Percentiles rank a stretch among this genome's conserved stretches.
Evolutionary conservation across 495 filamentous ascomycete species (phyloP).

Genomic region (Oidiodendron maius): DNA sequence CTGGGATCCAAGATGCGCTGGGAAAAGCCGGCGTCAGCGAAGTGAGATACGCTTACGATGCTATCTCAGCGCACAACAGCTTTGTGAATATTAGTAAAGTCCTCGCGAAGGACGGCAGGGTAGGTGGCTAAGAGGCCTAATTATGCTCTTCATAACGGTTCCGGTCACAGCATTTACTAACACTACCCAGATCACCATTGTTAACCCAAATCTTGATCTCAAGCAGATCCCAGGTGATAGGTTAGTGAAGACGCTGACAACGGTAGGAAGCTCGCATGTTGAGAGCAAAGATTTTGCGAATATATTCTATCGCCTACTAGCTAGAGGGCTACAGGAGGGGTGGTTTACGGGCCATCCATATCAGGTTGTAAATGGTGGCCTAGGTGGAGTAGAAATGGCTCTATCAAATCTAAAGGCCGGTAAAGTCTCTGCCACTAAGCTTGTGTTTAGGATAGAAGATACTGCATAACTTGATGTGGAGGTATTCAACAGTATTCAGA

Average conservation of each 20-base stretch:
- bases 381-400: slow-evolving; percentile 50
- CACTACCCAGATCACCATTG: no score
- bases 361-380: slow-evolving; percentile 53
- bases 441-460: slow-evolving; percentile 61
- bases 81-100: slow-evolving; percentile 38
- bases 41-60: slow-evolving; percentile 51
- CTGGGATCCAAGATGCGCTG: slow-evolving; percentile 42
- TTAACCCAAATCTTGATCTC: no score
- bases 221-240: no score
- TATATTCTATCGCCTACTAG: slow-evolving; percentile 29
- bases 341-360: slow-evolving; percentile 57
- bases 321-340: slow-evolving; percentile 12
- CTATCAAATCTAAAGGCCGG: slow-evolving; percentile 53
- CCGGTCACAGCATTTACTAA: no score
- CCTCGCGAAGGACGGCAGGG: slow-evolving; percentile 36
- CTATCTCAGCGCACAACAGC: slow-evolving; percentile 48
- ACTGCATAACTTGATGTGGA: no score
- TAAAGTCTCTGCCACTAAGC: slow-evolving; percentile 61
- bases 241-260: no score
- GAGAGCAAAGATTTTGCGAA: slow-evolving; percentile 50
- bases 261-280: no score
- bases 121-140: background rate
- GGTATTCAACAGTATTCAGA: no score
- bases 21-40: slow-evolving; percentile 26
- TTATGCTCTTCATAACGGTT: no score